Percentiles rank a stretch among this genome's conserved stretches.
Conservation (phyloP, 108 stramenopile genomes). For the Cyclotella atomus region DNA sequence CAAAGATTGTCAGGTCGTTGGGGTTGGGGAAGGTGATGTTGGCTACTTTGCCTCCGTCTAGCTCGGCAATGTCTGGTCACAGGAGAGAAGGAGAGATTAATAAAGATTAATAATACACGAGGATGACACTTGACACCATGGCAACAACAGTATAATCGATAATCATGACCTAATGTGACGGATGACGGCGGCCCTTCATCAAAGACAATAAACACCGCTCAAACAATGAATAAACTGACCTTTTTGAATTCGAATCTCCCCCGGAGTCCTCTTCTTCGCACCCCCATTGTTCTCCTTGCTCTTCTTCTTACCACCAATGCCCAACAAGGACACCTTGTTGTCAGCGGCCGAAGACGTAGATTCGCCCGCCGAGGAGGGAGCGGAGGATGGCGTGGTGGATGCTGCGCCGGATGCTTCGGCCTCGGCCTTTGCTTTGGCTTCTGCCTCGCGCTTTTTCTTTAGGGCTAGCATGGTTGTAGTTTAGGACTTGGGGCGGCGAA, state of each 20-base stretch:
- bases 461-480: constrained; percentile 81
- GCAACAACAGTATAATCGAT: no score
- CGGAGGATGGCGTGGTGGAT: constrained; percentile 30
- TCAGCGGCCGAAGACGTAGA: constrained; percentile 6
- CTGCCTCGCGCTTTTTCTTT: constrained; percentile 90
- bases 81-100: not conserved
- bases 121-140: no score
- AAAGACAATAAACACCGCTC: not conserved
- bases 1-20: constrained; percentile 94
- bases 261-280: constrained; percentile 89
- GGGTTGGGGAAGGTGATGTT: constrained; percentile 93
- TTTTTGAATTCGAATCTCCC: constrained; percentile 99
- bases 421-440: constrained; percentile 65
- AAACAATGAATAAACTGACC: constrained; percentile 49
- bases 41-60: constrained; percentile 98
- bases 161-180: no score
- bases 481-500: not conserved
- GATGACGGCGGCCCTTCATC: no score
- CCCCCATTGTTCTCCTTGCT: constrained; percentile 43
- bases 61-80: constrained; percentile 93
- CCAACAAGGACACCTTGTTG: constrained; percentile 73
- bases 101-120: no score
- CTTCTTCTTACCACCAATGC: constrained; percentile 86
- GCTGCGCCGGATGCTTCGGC: constrained; percentile 48
- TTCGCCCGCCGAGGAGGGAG: constrained; percentile 32